Base-by-base conservation (phyloP, 140 eudicot genomes). In the Ambrosia hybrid region DNA sequence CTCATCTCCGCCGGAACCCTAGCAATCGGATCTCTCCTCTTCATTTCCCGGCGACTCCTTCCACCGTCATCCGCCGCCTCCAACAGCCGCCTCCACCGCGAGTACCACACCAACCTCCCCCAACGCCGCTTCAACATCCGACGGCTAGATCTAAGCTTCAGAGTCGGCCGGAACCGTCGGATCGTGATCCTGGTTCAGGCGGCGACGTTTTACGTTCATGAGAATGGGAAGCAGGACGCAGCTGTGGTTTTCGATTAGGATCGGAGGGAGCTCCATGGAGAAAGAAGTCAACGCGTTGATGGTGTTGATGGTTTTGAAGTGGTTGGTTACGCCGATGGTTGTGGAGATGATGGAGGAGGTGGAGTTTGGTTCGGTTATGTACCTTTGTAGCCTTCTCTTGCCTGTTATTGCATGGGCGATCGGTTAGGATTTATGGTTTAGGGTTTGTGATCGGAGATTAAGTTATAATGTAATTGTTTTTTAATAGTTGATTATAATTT, bases 41-140 rank as follows among this genome's bases (percentile, higher is more conserved):
- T 59, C 65, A 21, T 69, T 7, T 76, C 62, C 80, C 75, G 80
- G 46, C 15, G 75, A 8, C 17, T 65, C 75, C 46, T 58, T 61
- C 75, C 56, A 2, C 74, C 74, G 3, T 3, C 80, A 30, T 30
- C 80, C 41, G 6, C 41, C 14, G 17, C 74, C 14, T 45, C 79
- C 1, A 66, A 67, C 15, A 76, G n/a, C 36, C 80, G 75, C 34
- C 4, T 76, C 51, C 81, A 76, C 81, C 76, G 65, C 51, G 57
- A 76, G 7, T 76, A 76, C 76, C 76, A 72, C 16, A 76, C 76
- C 34, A 60, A 69, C 6, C 76, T 76, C 57, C 65, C 62, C 21
- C 81, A 76, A 60, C 81, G 76, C 5, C 33, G 81, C 13, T 76
- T 76, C 76, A 76, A 63, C 1, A 57, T 76, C 64, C 76, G 76